Conservation (phyloP, 352 stramenopile species). For the Pythium coloratum region DNA sequence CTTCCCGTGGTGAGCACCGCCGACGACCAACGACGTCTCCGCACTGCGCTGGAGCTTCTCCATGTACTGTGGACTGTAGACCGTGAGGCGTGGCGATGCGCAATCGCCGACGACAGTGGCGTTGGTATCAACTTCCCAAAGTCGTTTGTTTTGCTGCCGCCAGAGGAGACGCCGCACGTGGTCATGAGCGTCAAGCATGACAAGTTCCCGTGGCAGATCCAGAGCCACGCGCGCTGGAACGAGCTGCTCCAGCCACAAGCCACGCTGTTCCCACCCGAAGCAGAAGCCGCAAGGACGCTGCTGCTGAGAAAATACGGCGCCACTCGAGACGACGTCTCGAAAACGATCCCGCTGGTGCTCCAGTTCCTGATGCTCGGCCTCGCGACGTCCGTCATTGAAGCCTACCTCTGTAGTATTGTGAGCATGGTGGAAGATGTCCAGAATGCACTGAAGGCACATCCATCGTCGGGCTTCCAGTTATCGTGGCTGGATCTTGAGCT, state of each 20-base stretch:
- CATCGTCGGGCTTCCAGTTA: not conserved
- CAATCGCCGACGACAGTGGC: not conserved
- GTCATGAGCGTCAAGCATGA: conserved; percentile 21
- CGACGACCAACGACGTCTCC: conserved; percentile 2
- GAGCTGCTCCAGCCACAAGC: conserved; percentile 4
- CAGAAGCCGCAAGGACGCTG: not conserved
- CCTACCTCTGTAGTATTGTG: conserved; percentile 13
- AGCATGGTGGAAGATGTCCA: conserved; percentile 10
- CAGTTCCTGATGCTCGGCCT: conserved; percentile 23
- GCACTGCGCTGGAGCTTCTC: conserved; percentile 16
- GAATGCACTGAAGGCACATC: not conserved
- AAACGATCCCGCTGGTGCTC: conserved; percentile 12
- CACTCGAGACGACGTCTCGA: not conserved
- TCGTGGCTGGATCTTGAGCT: conserved; percentile 11
- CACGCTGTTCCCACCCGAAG: not conserved
- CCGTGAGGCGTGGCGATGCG: conserved; percentile 7
- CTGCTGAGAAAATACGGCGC: conserved; percentile 6
- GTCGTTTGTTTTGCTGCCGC: not conserved
- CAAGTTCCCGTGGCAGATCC: conserved; percentile 20
- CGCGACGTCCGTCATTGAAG: conserved; percentile 4
- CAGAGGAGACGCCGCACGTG: not conserved
- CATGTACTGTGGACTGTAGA: conserved; percentile 18
- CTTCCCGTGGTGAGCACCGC: conserved; percentile 15
- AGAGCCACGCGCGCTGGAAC: conserved; percentile 6
- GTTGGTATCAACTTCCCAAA: conserved; percentile 1